Evolutionary conservation across 495 filamentous ascomycete genomes (phyloP), one percentile per base, ranked within the genome.

Genomic region (Neurospora sp.): DNA sequence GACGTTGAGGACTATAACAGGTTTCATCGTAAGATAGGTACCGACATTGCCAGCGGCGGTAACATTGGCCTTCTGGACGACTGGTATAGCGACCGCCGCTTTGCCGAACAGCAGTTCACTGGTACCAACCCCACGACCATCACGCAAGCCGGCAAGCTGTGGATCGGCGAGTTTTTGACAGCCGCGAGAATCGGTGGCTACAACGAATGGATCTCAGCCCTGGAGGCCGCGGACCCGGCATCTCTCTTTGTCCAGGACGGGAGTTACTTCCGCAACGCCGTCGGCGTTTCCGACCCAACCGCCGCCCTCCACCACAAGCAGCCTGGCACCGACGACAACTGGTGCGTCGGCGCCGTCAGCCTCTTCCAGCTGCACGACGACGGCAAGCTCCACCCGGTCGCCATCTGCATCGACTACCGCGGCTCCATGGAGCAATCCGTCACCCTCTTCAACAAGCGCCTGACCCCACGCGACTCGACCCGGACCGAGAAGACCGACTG

Each of bases 111-210:
- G 73, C 76, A 79, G 27, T 83, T 87, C 73, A 87, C 84, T 35
- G 85, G 85, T 8, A 81, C 81, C 37, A 86, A 87, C 73, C 85
- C 85, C 18, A 82, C 80, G 12, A 86, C 85, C 16, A 85, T 87
- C 70, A 75, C 72, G 8, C 69, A 48, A 18, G 84, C 83, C 22
- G 77, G 80, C 5, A 16, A 73, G 14, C 46, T 71, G 1, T 81
- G 78, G 80, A 78, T 84, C 68, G 44, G 48, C 12, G 76, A 81
- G 20, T 86, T 85, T 61, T 72, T 75, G 27, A 73, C 41, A n/a
- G 79, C 78, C 1, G 84, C 85, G 7, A 77, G 74, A 66, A 53
- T 72, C 10, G 76, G 75, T 20, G 76, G 75, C 27, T 78, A 79
- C 66, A 46, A 72, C 44, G 74, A 76, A 40, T 81, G 79, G 79